Percentiles rank a stretch among this genome's conserved stretches.
phyloP scores from a whole-genome alignment of 805 yeast genomes.

The Yarrowia phangngaensis region DNA sequence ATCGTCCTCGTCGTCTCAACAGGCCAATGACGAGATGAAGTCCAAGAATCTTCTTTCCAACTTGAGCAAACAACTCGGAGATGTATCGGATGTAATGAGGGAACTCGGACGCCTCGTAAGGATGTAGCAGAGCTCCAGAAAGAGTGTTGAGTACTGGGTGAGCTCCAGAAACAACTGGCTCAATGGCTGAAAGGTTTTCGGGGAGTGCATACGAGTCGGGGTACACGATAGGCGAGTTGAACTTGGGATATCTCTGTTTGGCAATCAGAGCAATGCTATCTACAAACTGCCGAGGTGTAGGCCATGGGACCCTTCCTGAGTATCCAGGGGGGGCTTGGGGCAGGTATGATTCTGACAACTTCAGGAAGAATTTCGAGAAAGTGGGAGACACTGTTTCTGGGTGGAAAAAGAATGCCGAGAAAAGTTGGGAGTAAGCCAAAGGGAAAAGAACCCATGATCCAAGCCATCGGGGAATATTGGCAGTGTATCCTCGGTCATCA shows the following conservation, averaged over 20 bases:
- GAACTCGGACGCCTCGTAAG: constrained; percentile 34
- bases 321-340: constrained; percentile 37
- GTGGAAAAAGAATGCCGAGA: constrained; percentile 39
- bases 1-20: constrained; percentile 24
- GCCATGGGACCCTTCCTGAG: constrained; percentile 39
- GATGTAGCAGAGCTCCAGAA: constrained; percentile 39
- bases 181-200: constrained; percentile 29
- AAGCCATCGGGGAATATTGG: constrained; percentile 39
- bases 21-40: constrained; percentile 34
- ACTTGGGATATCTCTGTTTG: constrained; percentile 37
- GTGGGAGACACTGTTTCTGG: constrained; percentile 39
- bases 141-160: constrained; percentile 38
- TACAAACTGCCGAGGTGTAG: constrained; percentile 36
- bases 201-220: constrained; percentile 32
- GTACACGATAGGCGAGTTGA: constrained; percentile 36
- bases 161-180: constrained; percentile 36
- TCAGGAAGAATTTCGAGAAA: constrained; percentile 36
- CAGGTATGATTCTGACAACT: constrained; percentile 36
- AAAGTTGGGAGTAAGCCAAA: constrained; percentile 41
- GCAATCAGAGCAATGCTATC: constrained; percentile 38
- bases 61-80: constrained; percentile 31
- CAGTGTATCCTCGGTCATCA: constrained; percentile 39
- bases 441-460: constrained; percentile 45
- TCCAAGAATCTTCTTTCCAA: constrained; percentile 36
- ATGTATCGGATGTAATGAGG: constrained; percentile 34